These are phyloP conservation scores for Harringtonia aguacate DNA, from an alignment of 2,329 filamentous ascomycete species.

Conservation along the genomic window DNA sequence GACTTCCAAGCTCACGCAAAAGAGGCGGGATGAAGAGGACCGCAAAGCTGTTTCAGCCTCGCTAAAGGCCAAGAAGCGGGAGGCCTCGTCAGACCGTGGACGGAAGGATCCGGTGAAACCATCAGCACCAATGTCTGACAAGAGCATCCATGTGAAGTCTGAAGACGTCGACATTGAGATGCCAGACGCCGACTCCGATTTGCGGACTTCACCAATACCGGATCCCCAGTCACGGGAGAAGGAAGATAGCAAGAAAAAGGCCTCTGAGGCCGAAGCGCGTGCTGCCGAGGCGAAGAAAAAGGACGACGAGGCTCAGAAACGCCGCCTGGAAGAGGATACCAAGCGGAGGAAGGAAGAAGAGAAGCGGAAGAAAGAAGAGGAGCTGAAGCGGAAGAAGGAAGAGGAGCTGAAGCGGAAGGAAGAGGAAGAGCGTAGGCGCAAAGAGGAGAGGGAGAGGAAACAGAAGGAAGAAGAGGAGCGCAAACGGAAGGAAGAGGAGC, in stretches of 20 bases:
- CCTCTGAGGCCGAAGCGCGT: slow-evolving; percentile 14
- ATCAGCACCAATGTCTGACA: slow-evolving; percentile 26
- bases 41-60: slow-evolving; percentile 19
- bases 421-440: slow-evolving; percentile 20
- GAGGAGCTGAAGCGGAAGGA: slow-evolving; percentile 20
- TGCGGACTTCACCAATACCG: no score
- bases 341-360: slow-evolving; percentile 16
- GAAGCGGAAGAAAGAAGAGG: slow-evolving; percentile 23
- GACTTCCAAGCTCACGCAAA: slow-evolving; percentile 24
- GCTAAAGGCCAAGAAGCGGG: slow-evolving; percentile 25
- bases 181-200: slow-evolving; percentile 27
- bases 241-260: slow-evolving; percentile 19
- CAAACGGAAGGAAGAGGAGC: slow-evolving; percentile 18
- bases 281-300: slow-evolving; percentile 14
- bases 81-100: slow-evolving; percentile 22
- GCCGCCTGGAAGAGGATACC: no score
- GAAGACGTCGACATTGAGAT: slow-evolving; percentile 47
- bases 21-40: slow-evolving; percentile 32
- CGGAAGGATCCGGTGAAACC: slow-evolving; percentile 30
- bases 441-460: slow-evolving; percentile 17
- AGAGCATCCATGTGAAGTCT: slow-evolving; percentile 45
- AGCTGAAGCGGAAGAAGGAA: slow-evolving; percentile 22
- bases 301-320: slow-evolving; percentile 12
- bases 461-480: slow-evolving; percentile 17
- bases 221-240: slow-evolving; percentile 16